These are phyloP conservation scores for Ophiostoma sp. DNA, from an alignment of 2,329 filamentous ascomycete species.

Conservation along the genomic window DNA sequence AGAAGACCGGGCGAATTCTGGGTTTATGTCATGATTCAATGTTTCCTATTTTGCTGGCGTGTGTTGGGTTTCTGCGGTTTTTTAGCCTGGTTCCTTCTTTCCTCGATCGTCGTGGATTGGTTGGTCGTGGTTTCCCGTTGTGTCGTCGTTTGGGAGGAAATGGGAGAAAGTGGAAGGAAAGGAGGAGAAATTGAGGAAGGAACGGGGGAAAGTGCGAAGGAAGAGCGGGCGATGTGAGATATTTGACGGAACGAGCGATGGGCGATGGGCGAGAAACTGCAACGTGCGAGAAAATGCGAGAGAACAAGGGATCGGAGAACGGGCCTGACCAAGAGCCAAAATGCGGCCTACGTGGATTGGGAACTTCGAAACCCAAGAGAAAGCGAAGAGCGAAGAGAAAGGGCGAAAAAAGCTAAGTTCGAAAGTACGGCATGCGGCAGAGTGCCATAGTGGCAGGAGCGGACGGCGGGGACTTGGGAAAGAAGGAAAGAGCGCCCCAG, in stretches of 20 bases:
- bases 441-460: conserved; percentile 22
- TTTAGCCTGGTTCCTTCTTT: not conserved
- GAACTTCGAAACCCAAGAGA: not conserved
- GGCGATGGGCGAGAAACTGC: not conserved
- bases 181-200: conserved; percentile 7
- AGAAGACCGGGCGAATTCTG: not conserved
- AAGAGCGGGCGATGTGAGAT: not conserved
- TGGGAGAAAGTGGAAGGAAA: not conserved
- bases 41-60: not conserved
- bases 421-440: conserved; percentile 19
- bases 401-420: not conserved
- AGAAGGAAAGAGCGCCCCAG: not conserved
- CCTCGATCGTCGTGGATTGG: not conserved
- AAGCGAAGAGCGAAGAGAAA: conserved; percentile 5
- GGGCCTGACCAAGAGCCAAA: conserved; percentile 12
- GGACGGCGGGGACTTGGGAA: conserved; percentile 16
- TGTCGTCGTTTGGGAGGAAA: conserved; percentile 9
- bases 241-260: not conserved
- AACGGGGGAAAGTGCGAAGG: conserved; percentile 1
- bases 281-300: conserved; percentile 18
- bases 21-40: conserved; percentile 14
- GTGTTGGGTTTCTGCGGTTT: conserved; percentile 8
- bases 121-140: conserved; percentile 17
- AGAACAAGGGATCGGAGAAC: conserved; percentile 1
- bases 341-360: conserved; percentile 4